Conservation (phyloP, 768 basidiomycete genomes). For the Coprinellus micaceus region DNA sequence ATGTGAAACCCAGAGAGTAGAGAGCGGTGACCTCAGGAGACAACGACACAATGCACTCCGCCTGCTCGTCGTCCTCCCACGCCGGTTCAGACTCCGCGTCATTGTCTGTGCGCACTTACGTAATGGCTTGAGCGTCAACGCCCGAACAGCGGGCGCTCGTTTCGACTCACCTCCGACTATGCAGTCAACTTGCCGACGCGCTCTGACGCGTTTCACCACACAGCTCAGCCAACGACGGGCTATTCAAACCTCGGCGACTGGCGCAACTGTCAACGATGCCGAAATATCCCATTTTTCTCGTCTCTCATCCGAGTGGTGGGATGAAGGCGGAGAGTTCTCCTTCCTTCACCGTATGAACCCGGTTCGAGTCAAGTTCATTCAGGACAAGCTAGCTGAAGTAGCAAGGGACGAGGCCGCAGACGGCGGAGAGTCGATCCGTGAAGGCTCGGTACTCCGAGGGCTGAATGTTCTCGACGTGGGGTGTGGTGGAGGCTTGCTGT, state of each 20-base stretch:
- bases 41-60: too few relatives aligned
- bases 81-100: neutral
- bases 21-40: neutral
- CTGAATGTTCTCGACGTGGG: slow-evolving; percentile 85
- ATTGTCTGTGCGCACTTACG: too few relatives aligned
- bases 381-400: slow-evolving; percentile 66
- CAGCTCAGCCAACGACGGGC: neutral
- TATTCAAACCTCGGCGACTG: slow-evolving; percentile 1
- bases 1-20: neutral
- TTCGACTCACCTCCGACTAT: too few relatives aligned
- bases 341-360: slow-evolving; percentile 96
- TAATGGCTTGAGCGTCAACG: too few relatives aligned
- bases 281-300: slow-evolving; percentile 90
- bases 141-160: too few relatives aligned
- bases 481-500: slow-evolving; percentile 91
- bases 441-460: slow-evolving; percentile 50
- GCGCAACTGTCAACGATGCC: slow-evolving; percentile 56
- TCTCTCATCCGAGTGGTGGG: slow-evolving; percentile 93
- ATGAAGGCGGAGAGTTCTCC: slow-evolving; percentile 86
- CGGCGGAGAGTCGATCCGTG: slow-evolving; percentile 14
- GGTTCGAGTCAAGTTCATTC: slow-evolving; percentile 76
- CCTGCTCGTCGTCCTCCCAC: too few relatives aligned
- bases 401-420: slow-evolving; percentile 44
- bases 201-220: neutral
- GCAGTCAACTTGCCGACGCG: neutral